phyloP scores from a whole-genome alignment of 2,329 filamentous ascomycete genomes.

The Colletotrichum orbiculare region DNA sequence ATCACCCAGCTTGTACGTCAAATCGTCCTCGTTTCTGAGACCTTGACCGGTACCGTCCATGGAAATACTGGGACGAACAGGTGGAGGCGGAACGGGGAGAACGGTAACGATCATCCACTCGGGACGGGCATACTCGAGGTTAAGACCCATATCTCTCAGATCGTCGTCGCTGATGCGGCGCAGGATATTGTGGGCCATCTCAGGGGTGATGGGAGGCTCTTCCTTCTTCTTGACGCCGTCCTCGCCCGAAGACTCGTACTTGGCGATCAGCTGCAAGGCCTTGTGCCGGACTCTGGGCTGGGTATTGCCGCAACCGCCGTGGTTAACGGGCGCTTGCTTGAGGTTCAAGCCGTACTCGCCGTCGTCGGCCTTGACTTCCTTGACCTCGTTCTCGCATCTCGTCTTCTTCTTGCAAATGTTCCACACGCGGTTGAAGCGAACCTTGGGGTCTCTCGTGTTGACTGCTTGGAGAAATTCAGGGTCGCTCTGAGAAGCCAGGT shows the following conservation, averaged over 20 bases:
- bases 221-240: conserved; percentile 79
- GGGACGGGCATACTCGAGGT: conserved; percentile 92
- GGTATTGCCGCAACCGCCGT: conserved; percentile 93
- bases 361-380: conserved; percentile 75
- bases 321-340: conserved; percentile 70
- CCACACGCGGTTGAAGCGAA: conserved; percentile 94
- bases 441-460: conserved; percentile 89
- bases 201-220: conserved; percentile 84
- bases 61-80: conserved; percentile 95
- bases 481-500: conserved; percentile 77
- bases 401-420: conserved; percentile 89
- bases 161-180: conserved; percentile 85
- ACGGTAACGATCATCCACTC: conserved; percentile 99
- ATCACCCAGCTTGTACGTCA: conserved; percentile 99
- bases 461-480: conserved; percentile 85
- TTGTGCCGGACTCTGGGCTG: conserved; percentile 91
- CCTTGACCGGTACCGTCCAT: conserved; percentile 95
- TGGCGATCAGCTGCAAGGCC: conserved; percentile 82
- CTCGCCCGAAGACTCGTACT: conserved; percentile 81
- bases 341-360: conserved; percentile 68
- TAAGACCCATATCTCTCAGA: conserved; percentile 88
- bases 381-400: conserved; percentile 83
- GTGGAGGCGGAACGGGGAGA: conserved; percentile 92
- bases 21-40: conserved; percentile 95
- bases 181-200: conserved; percentile 87